phyloP scores from a whole-genome alignment of 2,329 filamentous ascomycete species.

The Rugonectria rugulosa region DNA sequence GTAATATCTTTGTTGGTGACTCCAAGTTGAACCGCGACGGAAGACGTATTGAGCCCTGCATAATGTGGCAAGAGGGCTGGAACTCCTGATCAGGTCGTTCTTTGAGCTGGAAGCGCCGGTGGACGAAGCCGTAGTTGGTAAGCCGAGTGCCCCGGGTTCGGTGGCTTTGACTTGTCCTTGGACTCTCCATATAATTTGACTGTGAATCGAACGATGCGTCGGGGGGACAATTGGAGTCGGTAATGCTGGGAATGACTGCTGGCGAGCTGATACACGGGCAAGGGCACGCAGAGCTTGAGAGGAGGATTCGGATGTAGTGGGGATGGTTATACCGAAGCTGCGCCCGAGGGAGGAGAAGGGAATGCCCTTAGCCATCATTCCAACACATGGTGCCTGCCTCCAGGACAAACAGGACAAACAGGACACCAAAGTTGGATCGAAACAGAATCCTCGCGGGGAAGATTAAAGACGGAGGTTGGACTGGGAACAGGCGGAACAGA shows the following conservation, averaged over 20 bases:
- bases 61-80: constrained; percentile 8
- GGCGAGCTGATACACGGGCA: constrained; percentile 20
- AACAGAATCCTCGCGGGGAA: constrained; percentile 17
- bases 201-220: constrained; percentile 18
- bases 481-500: constrained; percentile 14
- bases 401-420: constrained; percentile 35
- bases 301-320: constrained; percentile 36
- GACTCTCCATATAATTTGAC: constrained; percentile 12
- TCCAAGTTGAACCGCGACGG: constrained; percentile 6
- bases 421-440: constrained; percentile 25
- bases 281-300: constrained; percentile 24
- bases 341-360: constrained; percentile 47
- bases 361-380: constrained; percentile 51
- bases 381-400: constrained; percentile 47
- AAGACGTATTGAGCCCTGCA: constrained; percentile 1
- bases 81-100: constrained; percentile 13
- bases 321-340: constrained; percentile 42
- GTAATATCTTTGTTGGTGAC: constrained; percentile 28
- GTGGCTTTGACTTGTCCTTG: constrained; percentile 4
- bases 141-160: neutral
- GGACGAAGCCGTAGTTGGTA: constrained; percentile 7
- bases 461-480: constrained; percentile 22
- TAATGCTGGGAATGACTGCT: constrained; percentile 19
- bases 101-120: constrained; percentile 9
- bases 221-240: constrained; percentile 15